phyloP scores from a whole-genome alignment of 2,329 filamentous ascomycete genomes.

The Ceratocystis colombiana region DNA sequence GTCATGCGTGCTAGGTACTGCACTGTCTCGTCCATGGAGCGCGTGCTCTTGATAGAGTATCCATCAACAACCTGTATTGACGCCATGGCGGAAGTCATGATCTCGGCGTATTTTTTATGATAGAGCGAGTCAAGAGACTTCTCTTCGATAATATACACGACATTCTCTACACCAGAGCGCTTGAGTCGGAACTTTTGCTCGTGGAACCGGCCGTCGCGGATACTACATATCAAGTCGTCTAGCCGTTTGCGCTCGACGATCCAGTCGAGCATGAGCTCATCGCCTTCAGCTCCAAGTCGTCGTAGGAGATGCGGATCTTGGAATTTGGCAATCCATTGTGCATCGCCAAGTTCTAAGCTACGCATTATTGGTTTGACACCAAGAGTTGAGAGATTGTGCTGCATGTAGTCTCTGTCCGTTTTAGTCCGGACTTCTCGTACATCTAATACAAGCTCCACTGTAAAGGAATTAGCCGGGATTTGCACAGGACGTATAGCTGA shows the following conservation, averaged over 20 bases:
- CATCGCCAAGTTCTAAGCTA: slow-evolving; percentile 62
- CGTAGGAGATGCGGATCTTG: slow-evolving; percentile 48
- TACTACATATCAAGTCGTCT: slow-evolving; percentile 68
- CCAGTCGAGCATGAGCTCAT: slow-evolving; percentile 67
- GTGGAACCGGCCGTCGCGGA: slow-evolving; percentile 72
- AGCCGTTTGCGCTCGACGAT: slow-evolving; percentile 72
- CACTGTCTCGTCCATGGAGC: slow-evolving; percentile 67
- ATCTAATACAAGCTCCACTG: slow-evolving; percentile 63
- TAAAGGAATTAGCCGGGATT: slow-evolving; percentile 56
- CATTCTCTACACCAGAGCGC: slow-evolving; percentile 62
- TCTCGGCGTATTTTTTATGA: slow-evolving; percentile 51
- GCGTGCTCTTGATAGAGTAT: slow-evolving; percentile 68
- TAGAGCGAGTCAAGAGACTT: slow-evolving; percentile 49
- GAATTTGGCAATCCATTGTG: slow-evolving; percentile 68
- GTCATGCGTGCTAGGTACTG: slow-evolving; percentile 66
- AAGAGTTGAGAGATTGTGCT: slow-evolving; percentile 57
- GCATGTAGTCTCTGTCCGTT: slow-evolving; percentile 66
- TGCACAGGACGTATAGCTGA: slow-evolving; percentile 49
- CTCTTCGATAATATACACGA: slow-evolving; percentile 70
- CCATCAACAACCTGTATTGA: slow-evolving; percentile 69
- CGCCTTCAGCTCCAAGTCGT: slow-evolving; percentile 49
- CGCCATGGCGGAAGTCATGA: slow-evolving; percentile 62
- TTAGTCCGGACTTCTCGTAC: slow-evolving; percentile 63
- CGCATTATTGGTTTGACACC: slow-evolving; percentile 57
- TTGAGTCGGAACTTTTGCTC: slow-evolving; percentile 75